These are phyloP conservation scores for Hypomontagnella submonticulosa DNA, from an alignment of 495 filamentous ascomycete genomes.

Conservation along the genomic window DNA sequence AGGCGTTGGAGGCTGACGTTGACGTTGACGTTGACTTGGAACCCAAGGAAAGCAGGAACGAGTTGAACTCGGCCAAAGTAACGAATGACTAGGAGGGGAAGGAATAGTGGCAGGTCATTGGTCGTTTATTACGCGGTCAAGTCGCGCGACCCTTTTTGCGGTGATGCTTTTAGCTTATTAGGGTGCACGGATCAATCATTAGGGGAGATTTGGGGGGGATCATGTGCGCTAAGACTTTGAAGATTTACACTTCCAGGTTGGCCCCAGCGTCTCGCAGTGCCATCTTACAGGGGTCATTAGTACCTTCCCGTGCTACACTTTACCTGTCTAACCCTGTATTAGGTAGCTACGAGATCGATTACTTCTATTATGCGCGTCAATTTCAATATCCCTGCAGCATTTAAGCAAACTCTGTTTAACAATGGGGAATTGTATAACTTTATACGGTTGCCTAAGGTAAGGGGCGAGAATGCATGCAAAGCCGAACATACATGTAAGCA, in stretches of 20 bases:
- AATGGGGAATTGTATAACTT: no score
- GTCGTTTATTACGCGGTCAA: constrained; percentile 43
- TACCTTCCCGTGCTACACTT: neutral
- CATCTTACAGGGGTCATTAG: constrained; percentile 18
- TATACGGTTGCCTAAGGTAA: no score
- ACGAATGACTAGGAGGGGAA: constrained; percentile 37
- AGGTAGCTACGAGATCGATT: neutral
- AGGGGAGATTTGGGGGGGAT: neutral
- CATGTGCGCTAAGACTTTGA: constrained; percentile 32
- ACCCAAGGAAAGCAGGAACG: constrained; percentile 19
- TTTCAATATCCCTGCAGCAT: no score
- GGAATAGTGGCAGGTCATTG: constrained; percentile 38
- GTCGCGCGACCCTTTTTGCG: constrained; percentile 34
- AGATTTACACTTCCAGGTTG: constrained; percentile 26
- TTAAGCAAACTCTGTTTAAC: no score
- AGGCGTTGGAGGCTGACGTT: constrained; percentile 11
- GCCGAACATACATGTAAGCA: no score
- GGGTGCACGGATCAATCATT: constrained; percentile 1
- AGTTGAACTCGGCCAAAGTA: constrained; percentile 26
- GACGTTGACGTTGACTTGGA: constrained; percentile 24
- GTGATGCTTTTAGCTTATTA: neutral
- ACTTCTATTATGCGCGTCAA: no score
- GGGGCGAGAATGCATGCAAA: no score
- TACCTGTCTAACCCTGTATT: neutral
- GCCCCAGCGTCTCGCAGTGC: constrained; percentile 29